Evolutionary conservation across 2,329 filamentous ascomycete genomes (phyloP).

Genomic region (Fusarium dlaminii): DNA sequence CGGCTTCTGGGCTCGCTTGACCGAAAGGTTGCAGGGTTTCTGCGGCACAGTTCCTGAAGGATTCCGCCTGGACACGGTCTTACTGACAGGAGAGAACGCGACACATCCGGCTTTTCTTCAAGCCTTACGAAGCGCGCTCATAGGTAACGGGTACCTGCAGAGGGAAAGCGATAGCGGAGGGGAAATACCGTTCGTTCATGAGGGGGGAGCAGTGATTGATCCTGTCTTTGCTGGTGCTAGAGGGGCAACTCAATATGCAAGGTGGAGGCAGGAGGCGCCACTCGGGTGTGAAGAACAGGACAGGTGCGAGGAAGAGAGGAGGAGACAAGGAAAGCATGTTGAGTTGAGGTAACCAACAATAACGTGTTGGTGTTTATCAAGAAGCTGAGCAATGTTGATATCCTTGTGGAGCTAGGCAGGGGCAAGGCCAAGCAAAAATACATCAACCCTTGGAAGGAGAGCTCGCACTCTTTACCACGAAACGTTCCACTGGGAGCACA

Average conservation of each 20-base stretch:
- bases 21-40: neutral
- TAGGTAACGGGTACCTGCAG: neutral
- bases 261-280: neutral
- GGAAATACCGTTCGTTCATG: accelerated
- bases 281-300: neutral
- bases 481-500: neutral
- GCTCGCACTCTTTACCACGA: neutral
- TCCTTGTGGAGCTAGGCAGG: neutral
- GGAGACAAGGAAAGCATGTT: neutral
- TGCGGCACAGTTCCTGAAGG: neutral
- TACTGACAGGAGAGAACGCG: constrained; percentile 8
- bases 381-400: neutral
- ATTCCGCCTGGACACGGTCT: neutral
- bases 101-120: constrained; percentile 5
- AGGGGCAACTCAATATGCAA: neutral
- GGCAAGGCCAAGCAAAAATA: neutral
- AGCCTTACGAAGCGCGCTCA: neutral
- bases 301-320: neutral
- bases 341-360: neutral
- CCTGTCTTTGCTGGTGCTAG: neutral
- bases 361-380: neutral
- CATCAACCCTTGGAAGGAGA: neutral
- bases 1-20: neutral
- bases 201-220: neutral
- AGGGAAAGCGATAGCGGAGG: accelerated